Evolutionary conservation across 257 asterid genomes (phyloP), one percentile per base, ranked within the genome.

Genomic region (Rauvolfia tetraphylla): DNA sequence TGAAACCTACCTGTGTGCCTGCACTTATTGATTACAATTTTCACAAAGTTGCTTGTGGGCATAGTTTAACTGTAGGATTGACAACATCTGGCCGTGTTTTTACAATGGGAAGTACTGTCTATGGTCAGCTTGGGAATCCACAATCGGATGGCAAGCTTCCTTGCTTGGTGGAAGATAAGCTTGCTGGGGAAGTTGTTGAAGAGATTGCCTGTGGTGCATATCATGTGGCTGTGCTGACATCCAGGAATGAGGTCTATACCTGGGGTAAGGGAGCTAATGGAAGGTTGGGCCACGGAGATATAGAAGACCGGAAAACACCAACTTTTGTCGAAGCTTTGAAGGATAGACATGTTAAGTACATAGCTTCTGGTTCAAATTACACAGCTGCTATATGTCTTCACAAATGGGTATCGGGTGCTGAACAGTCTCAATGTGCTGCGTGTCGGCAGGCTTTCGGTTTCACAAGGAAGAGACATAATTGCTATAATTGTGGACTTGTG

Each of bases 181-280:
- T 94, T 15, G 74, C 81, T 33, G 86, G 86, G 54, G 98, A 94
- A 85, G 58, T 78, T 39, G 87, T 90, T 23, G 98, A 90, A 62
- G 96, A 94, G 74, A 87, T 94, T 73, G 80, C 95, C 15, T 94
- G 96, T 25, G 98, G 98, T 72, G 89, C 97, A 0, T 94, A 88
- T 85, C 98, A 94, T 48, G 94, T 92, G 56, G 90, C 93, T 2
- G 96, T 89, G 22, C 83, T 94, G 72, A 94, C 98, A 15, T 87
- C 96, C 22, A 92, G 81, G 83, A 92, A 89, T 8, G 97, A 94
- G 87, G 98, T 94, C 73, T 94, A 84, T 82, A 90, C 96, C 1
- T 94, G 98, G 98, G 97, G 97, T 66, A 94, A 92, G 73, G 97
- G 98, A 77, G 97, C 98, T 36, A 94, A 94, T 53, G 98, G 97